A percentile compares a stretch with the other conserved stretches of the same genome.
phyloP scores from a whole-genome alignment of 345 rosid species.

The Murraya koenigii region DNA sequence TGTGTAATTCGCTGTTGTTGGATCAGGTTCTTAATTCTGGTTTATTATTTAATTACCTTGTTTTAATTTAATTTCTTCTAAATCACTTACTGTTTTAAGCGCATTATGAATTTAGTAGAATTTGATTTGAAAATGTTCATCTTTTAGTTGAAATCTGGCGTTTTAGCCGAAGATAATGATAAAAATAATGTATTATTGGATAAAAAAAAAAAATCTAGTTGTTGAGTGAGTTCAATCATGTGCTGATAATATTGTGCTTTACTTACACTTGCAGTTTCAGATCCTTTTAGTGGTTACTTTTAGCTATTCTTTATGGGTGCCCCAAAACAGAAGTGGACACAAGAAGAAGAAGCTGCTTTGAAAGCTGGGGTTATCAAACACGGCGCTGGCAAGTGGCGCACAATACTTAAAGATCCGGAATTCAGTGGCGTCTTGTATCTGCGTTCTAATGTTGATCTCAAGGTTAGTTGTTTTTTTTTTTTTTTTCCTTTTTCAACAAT shows the following conservation, averaged over 20 bases:
- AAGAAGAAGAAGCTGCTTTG: slow-evolving; percentile 92
- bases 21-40: not conserved
- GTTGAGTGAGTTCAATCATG: no score
- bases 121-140: not conserved
- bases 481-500: no score
- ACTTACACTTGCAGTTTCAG: slow-evolving; percentile 1
- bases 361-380: slow-evolving; percentile 95
- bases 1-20: not conserved
- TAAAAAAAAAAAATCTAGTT: no score
- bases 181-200: no score
- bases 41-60: not conserved
- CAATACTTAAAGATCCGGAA: slow-evolving; percentile 95
- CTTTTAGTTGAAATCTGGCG: not conserved
- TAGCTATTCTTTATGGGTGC: slow-evolving; percentile 70
- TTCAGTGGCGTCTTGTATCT: slow-evolving; percentile 77
- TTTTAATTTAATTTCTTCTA: not conserved
- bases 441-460: slow-evolving; percentile 97
- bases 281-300: slow-evolving; percentile 14
- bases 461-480: slow-evolving; percentile 45
- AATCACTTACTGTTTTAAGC: not conserved
- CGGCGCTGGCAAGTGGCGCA: slow-evolving; percentile 99
- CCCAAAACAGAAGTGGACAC: slow-evolving; percentile 98
- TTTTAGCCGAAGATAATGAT: not conserved
- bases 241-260: not conserved
- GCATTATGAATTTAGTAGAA: not conserved